Evolutionary conservation across 768 basidiomycete genomes (phyloP).

Genomic region (Trametes cinnabarina): DNA sequence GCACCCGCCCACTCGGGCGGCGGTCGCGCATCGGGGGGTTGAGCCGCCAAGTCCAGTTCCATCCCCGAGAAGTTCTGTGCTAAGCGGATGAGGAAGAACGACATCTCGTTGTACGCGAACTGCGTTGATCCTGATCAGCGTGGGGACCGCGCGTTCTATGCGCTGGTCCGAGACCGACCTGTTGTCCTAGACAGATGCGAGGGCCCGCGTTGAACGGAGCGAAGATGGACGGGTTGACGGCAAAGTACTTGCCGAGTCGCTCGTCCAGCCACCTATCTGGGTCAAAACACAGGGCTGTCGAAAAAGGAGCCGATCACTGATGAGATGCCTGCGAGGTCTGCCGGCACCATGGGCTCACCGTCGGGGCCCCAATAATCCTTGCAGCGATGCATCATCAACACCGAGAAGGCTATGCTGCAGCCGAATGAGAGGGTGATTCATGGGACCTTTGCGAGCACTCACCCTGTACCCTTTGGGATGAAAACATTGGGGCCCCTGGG

Average conservation of each 20-base stretch:
- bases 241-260: slow-evolving; percentile 50
- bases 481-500: slow-evolving; percentile 28
- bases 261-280: slow-evolving; percentile 66
- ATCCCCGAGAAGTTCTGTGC: slow-evolving; percentile 48
- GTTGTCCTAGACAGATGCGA: slow-evolving; percentile 58
- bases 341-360: slow-evolving; percentile 21
- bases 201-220: slow-evolving; percentile 69
- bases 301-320: too few species aligned
- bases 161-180: slow-evolving; percentile 23
- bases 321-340: neutral
- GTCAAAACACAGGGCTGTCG: slow-evolving; percentile 45
- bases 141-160: neutral
- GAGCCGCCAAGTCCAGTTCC: slow-evolving; percentile 37
- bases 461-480: slow-evolving; percentile 29
- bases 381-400: slow-evolving; percentile 37
- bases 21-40: slow-evolving; percentile 30
- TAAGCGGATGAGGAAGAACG: slow-evolving; percentile 52
- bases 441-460: slow-evolving; percentile 18
- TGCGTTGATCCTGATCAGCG: slow-evolving; percentile 16
- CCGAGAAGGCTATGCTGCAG: slow-evolving; percentile 24
- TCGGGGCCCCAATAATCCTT: slow-evolving; percentile 60
- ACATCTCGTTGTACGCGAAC: slow-evolving; percentile 57
- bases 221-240: slow-evolving; percentile 65
- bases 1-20: slow-evolving; percentile 35
- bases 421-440: slow-evolving; percentile 21